Percentiles rank a stretch among this genome's conserved stretches.
These are phyloP conservation scores for Citrus unshiu DNA, from an alignment of 345 rosid species.

Conservation along the genomic window DNA sequence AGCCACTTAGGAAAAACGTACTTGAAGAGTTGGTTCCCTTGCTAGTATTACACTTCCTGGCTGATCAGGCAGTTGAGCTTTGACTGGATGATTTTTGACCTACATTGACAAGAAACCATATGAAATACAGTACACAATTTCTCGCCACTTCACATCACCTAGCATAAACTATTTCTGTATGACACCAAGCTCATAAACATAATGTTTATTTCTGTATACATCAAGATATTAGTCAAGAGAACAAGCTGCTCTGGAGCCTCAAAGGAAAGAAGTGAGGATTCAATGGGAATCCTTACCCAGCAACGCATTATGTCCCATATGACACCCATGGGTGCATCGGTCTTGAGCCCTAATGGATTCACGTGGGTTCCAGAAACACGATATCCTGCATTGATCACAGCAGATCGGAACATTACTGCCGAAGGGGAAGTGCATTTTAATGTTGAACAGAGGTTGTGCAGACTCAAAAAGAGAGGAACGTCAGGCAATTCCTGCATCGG, in stretches of 20 bases:
- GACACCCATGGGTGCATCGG: slow-evolving; percentile 98
- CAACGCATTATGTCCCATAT: slow-evolving; percentile 99
- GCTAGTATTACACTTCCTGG: slow-evolving; percentile 91
- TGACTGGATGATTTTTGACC: slow-evolving; percentile 95
- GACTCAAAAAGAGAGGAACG: slow-evolving; percentile 87
- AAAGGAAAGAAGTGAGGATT: background rate
- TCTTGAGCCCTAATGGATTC: slow-evolving; percentile 82
- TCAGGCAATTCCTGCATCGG: slow-evolving; percentile 82
- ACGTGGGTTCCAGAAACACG: slow-evolving; percentile 94
- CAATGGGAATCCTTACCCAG: slow-evolving; percentile 63
- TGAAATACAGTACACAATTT: background rate
- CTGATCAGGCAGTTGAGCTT: slow-evolving; percentile 74
- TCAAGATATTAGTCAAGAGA: background rate
- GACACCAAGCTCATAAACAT: background rate
- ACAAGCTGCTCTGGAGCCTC: background rate
- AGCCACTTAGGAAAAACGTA: slow-evolving; percentile 19
- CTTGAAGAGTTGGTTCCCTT: slow-evolving; percentile 84
- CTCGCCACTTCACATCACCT: background rate
- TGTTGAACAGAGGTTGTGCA: slow-evolving; percentile 93
- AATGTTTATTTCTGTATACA: too few species aligned
- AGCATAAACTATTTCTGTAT: background rate
- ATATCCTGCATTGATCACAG: slow-evolving; percentile 92
- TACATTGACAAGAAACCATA: slow-evolving; percentile 19
- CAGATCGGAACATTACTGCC: slow-evolving; percentile 91
- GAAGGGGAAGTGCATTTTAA: slow-evolving; percentile 96